Evolutionary conservation across 139 green algal genomes (phyloP), one percentile per base, ranked within the genome.

Genomic region (Chlamydomonas sp.): DNA sequence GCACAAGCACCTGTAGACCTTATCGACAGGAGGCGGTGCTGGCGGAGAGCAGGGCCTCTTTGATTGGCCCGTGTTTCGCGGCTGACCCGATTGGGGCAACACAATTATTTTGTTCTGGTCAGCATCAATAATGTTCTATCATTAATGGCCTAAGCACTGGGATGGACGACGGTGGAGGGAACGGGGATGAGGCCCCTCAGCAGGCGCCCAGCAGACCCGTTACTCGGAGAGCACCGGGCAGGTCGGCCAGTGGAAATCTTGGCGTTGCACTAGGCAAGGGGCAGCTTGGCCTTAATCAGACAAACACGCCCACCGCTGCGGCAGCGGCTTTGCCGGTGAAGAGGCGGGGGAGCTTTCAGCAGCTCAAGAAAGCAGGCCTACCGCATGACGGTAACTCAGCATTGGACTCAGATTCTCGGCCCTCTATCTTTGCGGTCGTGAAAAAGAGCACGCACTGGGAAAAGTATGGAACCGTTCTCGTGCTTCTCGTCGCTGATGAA

Each of bases 361-460:
- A 85, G 14, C 66, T 90, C 1, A 90, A 90, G 57, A 85, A 79
- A 49, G 61, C 79, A 14, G 75, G 69, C 6, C 59, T 57, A 4
- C 58, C 63, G 49, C 79, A 62, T 8, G 85, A 83, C 77, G 77
- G 68, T n/a, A 63, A 12, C 18, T 84, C 66, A 9, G 77, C 77
- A 5, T 62, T 83, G 18, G 85, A 84, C 16, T 79, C 77, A 59
- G 85, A 83, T 31, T 79, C 66, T n/a, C 63, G 62, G 2, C 85
- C 77, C n/a, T 83, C 68, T 5, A 79, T 83, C 63, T 89, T 83
- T 20, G 78, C 85, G 4, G 77, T 89, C 15, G 77, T 83, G 3
- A 86, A 86, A 64, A 90, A 90, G 66, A 74, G 74, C 61, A 90
- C 87, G n/a, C 87, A 90, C 60, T 90, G 87, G 87, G 87, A 90